Evolutionary conservation across 2,329 filamentous ascomycete genomes (phyloP).

Genomic region (Chrysoporthe deuterocubensis): DNA sequence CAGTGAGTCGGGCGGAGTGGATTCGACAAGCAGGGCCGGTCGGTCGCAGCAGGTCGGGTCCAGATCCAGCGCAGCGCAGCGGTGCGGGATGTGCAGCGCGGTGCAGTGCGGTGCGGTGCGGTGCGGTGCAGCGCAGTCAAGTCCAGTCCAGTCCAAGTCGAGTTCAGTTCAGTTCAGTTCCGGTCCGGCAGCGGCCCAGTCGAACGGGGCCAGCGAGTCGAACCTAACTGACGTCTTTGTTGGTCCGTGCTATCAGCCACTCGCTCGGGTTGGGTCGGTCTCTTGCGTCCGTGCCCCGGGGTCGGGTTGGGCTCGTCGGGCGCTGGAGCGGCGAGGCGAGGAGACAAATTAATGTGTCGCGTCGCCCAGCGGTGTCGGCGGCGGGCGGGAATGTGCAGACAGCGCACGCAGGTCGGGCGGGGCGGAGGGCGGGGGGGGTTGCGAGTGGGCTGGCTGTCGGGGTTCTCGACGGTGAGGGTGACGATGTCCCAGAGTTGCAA

Average conservation of each 20-base stretch:
- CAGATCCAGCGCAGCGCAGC: background rate
- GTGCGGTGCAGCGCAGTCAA: background rate
- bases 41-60: no score
- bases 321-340: background rate
- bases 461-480: background rate
- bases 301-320: background rate
- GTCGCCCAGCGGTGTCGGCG: background rate
- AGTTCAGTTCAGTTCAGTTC: background rate
- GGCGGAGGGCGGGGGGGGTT: background rate
- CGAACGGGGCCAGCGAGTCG: background rate
- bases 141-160: no score
- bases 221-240: background rate
- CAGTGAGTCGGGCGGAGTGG: background rate
- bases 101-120: background rate
- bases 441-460: background rate
- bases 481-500: conserved; percentile 1
- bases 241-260: conserved; percentile 13
- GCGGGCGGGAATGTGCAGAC: background rate
- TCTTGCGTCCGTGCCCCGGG: conserved; percentile 2
- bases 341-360: conserved; percentile 18
- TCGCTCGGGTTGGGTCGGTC: background rate
- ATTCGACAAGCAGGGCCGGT: background rate
- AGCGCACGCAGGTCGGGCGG: background rate
- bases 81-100: background rate
- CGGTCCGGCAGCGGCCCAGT: background rate